Evolutionary conservation across 2,329 filamentous ascomycete species (phyloP), one percentile per base, ranked within the genome.

Genomic region (Aquanectria penicillioides): DNA sequence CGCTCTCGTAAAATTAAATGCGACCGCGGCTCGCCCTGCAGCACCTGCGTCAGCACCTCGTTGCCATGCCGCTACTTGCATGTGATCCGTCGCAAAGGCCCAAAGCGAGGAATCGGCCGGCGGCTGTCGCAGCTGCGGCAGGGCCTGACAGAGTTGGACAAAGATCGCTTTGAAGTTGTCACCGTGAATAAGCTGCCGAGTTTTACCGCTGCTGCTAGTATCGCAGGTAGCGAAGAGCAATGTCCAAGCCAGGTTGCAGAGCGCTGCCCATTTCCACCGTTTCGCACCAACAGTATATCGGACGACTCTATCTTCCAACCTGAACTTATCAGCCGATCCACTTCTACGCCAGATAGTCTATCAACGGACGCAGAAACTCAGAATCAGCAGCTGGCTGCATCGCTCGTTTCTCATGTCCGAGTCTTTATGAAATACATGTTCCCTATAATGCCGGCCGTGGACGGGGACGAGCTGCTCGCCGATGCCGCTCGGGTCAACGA

Each of bases 1-100:
- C 70, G 70, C 34, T 73, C 68, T 40, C 67, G 73, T 50, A 75
- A 75, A 52, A 70, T 73, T 47, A 75, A 73, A 51, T 75, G 73
- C 48, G 72, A 75, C 53, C 71, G 73, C 11, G 69, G 65, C 3
- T 38, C 66, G 22, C 73, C 71, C 7, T 73, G 71, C 47, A 67
- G 60, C 52, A 72, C 69, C 41, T 74, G 72, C 62, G 54, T 65
- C 47, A 48, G 62, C 23, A 64, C 64, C 4, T 59, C 65, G n/a
- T 61, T 73, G 43, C 66, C 54, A 22, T 74, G 72, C 34, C 66
- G 68, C 23, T 74, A 74, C 50, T 63, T 67, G n/a, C 70, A 74
- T 54, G 68, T 61, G 18, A 66, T 73, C 17, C 69, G 70, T 11
- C 65, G 71, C 26, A 72, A 70, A 13, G 72, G 72, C 1, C 68